Evolutionary conservation across 2,329 filamentous ascomycete species (phyloP).

Genomic region (Botrytis sinoallii): DNA sequence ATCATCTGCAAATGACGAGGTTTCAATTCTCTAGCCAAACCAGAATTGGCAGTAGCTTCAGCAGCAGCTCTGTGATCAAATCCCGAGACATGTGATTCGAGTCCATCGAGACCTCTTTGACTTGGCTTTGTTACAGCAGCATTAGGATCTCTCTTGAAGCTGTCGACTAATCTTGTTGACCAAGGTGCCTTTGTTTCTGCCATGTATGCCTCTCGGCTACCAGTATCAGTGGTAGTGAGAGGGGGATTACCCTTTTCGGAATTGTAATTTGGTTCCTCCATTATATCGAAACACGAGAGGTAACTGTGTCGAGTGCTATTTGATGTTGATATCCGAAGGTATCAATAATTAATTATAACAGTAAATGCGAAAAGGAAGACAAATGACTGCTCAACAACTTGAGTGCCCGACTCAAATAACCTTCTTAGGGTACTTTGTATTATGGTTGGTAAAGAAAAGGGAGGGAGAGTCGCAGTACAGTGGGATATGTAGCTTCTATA

Average conservation of each 20-base stretch:
- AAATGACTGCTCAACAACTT: neutral
- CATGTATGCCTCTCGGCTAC: neutral
- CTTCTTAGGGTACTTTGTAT: neutral
- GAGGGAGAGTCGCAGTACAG: neutral
- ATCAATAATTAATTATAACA: neutral
- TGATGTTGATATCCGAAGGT: neutral
- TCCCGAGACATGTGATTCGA: constrained; percentile 29
- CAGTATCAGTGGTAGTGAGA: neutral
- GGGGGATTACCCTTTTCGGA: constrained; percentile 6
- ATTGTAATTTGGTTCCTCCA: constrained; percentile 10
- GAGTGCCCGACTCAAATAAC: constrained; percentile 3
- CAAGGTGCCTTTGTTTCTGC: constrained; percentile 24
- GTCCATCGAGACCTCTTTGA: constrained; percentile 10
- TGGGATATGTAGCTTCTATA: constrained; percentile 4
- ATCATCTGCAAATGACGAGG: constrained; percentile 58
- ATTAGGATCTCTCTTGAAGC: constrained; percentile 35
- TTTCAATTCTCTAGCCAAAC: constrained; percentile 59
- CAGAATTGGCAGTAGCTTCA: constrained; percentile 65
- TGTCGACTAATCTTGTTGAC: constrained; percentile 31
- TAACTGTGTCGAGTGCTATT: neutral
- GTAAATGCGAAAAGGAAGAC: neutral
- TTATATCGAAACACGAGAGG: neutral
- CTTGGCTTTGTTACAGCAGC: constrained; percentile 46
- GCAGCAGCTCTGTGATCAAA: constrained; percentile 63
- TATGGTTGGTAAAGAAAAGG: neutral